Conservation (phyloP, 305 asterid species). For the Fraxinus paxiana region DNA sequence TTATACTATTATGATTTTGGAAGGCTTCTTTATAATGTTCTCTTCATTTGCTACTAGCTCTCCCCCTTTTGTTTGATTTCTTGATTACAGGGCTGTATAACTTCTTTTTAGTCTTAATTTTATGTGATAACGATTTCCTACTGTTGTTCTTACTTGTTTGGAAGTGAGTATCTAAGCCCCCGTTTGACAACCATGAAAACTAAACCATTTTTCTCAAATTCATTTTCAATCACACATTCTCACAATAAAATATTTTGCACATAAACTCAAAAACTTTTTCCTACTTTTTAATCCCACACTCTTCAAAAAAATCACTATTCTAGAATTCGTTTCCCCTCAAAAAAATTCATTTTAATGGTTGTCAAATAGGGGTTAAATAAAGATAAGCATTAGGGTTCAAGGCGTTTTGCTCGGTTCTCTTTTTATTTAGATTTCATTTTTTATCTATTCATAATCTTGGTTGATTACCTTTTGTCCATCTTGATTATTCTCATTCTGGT, state of each 20-base stretch:
- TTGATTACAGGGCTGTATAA: slow-evolving; percentile 15
- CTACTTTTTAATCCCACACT: too few species aligned
- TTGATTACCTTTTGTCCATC: background rate
- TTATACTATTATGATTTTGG: background rate
- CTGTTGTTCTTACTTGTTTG: slow-evolving; percentile 14
- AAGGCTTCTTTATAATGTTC: slow-evolving; percentile 5
- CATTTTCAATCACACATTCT: too few species aligned
- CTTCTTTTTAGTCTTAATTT: slow-evolving; percentile 8
- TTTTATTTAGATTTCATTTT: background rate
- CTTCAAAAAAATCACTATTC: too few species aligned
- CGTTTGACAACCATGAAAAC: background rate
- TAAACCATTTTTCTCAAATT: too few species aligned
- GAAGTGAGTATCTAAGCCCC: background rate
- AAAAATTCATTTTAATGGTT: background rate
- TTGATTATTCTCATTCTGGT: background rate
- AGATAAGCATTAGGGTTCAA: background rate
- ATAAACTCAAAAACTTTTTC: too few species aligned
- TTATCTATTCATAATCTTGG: background rate
- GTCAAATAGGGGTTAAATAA: background rate
- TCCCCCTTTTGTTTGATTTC: slow-evolving; percentile 14
- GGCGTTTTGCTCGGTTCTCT: background rate
- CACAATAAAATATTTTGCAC: background rate
- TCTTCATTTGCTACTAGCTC: slow-evolving; percentile 15
- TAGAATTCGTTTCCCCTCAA: too few species aligned
- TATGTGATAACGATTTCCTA: slow-evolving; percentile 3